Evolutionary conservation across 176 grass and related monocot species (phyloP), one percentile per base, ranked within the genome.

Genomic region (Microstegium vimineum): DNA sequence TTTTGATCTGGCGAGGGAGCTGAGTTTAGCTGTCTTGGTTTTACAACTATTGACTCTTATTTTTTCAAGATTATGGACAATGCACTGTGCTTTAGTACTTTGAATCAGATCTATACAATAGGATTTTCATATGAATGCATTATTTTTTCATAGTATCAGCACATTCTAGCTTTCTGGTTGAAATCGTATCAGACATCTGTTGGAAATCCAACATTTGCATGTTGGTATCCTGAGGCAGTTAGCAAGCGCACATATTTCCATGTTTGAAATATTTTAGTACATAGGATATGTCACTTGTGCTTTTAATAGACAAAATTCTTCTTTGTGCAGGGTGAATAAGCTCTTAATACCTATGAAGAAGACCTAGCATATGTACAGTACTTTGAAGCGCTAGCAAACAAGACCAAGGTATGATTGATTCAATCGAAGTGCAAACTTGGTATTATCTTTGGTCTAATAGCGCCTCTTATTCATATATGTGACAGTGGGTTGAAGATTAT

Each of bases 381-480:
- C 31, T 75, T 3, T 54, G 42, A 83, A 18, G 61, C 17, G 1
- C 5, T 83, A 20, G 61, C n/a, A 75, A 66, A 66, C 0, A 14
- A 66, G 72, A 83, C 43, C 6, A 83, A 83, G 81, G 81, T 83
- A 83, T 31, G 70, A 25, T 13, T 68, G 46, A 69, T 37, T 36
- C 4, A 2, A 63, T 34, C 22, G n/a, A 79, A 51, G 11, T 43
- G 11, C 41, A 43, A 13, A 43, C 41, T 43, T 45, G 52, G 25
- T 30, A 54, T 16, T 49, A 69, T 56, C n/a, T 6, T 6, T 47
- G 18, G 43, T 51, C 31, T 83, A 22, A 74, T 28, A 65, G 42
- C 42, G 5, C 43, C 20, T 65, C 64, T 61, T 83, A 65, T 5
- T 74, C 70, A 83, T 15, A 63, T n/a, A n/a, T n/a, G n/a, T 74